Evolutionary conservation across 805 yeast species (phyloP), one percentile per base, ranked within the genome.

Genomic region (Blastobotrys attinorum): DNA sequence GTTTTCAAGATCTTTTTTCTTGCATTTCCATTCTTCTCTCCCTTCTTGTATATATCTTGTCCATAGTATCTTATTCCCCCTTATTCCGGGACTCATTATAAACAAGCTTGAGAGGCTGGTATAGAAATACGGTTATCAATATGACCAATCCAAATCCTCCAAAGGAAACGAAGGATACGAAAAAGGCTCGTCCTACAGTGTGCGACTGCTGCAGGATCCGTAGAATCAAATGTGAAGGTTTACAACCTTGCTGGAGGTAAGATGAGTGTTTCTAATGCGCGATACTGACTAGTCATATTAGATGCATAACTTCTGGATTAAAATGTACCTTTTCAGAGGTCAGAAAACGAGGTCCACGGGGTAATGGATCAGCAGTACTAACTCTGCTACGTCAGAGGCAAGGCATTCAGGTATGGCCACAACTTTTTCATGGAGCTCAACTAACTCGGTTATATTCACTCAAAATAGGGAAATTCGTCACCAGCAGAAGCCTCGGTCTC

Each of bases 211-310:
- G 44, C 16, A 22, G 44, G 7, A 37, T 37, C 10, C 25, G 44
- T 4, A 16, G 44, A 18, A 42, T 42, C 22, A 42, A 42, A 22
- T 42, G 44, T 22, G 44, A 42, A 23, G 44, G 44, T 5, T 18
- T 20, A 13, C 22, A 35, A 34, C 44, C 44, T 3, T 42, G 44
- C 20, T 42, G 44, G 44, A 34, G 40, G 40, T n/a, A n/a, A n/a
- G n/a, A n/a, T n/a, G n/a, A n/a, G n/a, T n/a, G n/a, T n/a, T n/a
- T n/a, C n/a, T n/a, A n/a, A n/a, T n/a, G n/a, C n/a, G n/a, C n/a
- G n/a, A n/a, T n/a, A n/a, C n/a, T n/a, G n/a, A n/a, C n/a, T n/a
- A n/a, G n/a, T n/a, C n/a, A n/a, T n/a, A n/a, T n/a, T n/a, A n/a
- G n/a, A n/a, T 42, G 44, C 21, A 22, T 42, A 21, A 37, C 44